Evolutionary conservation across 164 flowering plant genomes (phyloP).

Genomic region (Aristolochia contorta): DNA sequence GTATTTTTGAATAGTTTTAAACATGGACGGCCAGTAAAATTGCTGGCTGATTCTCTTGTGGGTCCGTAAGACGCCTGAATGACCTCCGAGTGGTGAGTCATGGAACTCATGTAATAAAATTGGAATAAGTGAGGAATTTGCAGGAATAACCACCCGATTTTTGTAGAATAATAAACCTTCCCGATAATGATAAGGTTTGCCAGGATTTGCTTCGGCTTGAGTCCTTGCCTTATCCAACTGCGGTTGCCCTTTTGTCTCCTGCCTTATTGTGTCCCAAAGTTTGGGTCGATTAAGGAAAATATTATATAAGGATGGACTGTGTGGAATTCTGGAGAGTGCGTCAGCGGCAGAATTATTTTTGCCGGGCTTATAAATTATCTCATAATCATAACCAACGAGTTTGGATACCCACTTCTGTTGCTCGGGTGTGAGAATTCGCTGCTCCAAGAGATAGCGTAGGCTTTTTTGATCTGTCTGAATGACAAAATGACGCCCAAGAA

Average conservation of each 20-base stretch:
- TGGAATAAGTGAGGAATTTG: not conserved
- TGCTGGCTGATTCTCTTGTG: not conserved
- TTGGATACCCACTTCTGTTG: not conserved
- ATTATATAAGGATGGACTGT: no score
- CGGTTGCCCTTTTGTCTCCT: not conserved
- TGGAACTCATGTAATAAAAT: not conserved
- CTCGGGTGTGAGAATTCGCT: not conserved
- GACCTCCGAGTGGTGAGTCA: not conserved
- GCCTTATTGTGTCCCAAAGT: not conserved
- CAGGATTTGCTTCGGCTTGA: not conserved
- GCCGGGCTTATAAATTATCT: not conserved
- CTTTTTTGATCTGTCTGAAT: not conserved
- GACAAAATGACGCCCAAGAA: not conserved
- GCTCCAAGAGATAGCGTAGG: not conserved
- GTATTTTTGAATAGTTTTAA: not conserved
- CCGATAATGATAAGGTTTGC: not conserved
- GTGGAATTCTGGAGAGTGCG: no score
- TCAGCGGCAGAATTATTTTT: no score
- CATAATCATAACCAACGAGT: not conserved
- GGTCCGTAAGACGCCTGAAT: not conserved
- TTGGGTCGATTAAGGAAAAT: no score
- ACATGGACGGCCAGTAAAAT: not conserved
- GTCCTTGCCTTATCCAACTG: not conserved
- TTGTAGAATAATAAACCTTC: not conserved
- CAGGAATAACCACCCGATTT: not conserved